Evolutionary conservation across 2,329 filamentous ascomycete species (phyloP).

Genomic region (Boeremia exigua): DNA sequence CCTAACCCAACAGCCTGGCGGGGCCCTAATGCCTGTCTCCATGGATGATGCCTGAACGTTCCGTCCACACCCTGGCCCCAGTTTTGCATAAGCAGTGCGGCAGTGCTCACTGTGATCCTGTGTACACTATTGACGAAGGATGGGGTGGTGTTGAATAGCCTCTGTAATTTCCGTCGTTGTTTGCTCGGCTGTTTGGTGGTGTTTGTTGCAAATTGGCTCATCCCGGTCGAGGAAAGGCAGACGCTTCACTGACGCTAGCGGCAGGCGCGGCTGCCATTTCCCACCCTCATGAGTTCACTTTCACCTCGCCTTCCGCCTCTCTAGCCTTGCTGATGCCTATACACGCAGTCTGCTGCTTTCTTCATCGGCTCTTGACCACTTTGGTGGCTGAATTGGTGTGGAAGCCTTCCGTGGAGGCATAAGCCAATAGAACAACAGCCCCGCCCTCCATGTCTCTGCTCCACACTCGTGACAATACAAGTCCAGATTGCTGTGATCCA

Average conservation of each 20-base stretch:
- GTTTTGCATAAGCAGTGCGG: constrained; percentile 11
- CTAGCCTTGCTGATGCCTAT: neutral
- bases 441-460: constrained; percentile 9
- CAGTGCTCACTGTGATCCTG: constrained; percentile 9
- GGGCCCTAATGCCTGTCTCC: constrained; percentile 15
- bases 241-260: constrained; percentile 18
- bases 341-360: neutral
- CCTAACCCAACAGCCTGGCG: constrained; percentile 23
- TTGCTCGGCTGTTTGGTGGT: constrained; percentile 1
- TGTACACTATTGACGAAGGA: constrained; percentile 1
- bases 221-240: constrained; percentile 1
- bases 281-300: neutral
- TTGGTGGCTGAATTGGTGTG: constrained; percentile 2
- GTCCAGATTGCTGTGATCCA: constrained; percentile 4
- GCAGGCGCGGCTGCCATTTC: constrained; percentile 6
- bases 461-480: constrained; percentile 11
- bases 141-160: neutral
- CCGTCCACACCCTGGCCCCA: constrained; percentile 28
- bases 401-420: constrained; percentile 5
- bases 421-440: constrained; percentile 7
- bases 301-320: neutral
- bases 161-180: constrained; percentile 6
- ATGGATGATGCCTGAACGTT: constrained; percentile 17
- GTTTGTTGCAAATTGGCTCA: neutral
- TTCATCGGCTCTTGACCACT: neutral